Evolutionary conservation across 352 stramenopile genomes (phyloP).

Genomic region (Elongisporangium undulatum): DNA sequence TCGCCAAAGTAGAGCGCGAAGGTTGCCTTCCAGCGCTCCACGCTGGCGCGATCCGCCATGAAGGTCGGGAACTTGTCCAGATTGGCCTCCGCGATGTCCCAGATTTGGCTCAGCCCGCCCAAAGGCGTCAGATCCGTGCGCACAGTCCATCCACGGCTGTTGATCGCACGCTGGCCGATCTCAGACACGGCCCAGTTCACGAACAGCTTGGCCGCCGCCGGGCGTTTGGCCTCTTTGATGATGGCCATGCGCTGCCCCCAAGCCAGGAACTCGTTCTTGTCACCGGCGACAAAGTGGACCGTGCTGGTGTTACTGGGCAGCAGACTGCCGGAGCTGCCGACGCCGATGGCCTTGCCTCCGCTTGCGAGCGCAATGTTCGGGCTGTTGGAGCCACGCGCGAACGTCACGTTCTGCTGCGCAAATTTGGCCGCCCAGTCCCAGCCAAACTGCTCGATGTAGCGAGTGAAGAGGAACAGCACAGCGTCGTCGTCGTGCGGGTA

Average conservation of each 20-base stretch:
- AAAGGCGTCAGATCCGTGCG: conserved; percentile 4
- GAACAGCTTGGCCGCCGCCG: conserved; percentile 13
- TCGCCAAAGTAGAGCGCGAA: conserved; percentile 57
- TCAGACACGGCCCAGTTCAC: conserved; percentile 19
- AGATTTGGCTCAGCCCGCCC: background rate
- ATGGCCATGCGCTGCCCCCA: conserved; percentile 23
- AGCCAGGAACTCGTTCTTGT: conserved; percentile 18
- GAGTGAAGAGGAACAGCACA: conserved; percentile 35
- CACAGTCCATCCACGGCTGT: conserved; percentile 1
- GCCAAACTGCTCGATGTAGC: conserved; percentile 42
- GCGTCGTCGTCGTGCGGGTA: conserved; percentile 52
- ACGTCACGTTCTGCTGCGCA: conserved; percentile 18
- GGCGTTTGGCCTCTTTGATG: conserved; percentile 28
- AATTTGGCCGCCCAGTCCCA: conserved; percentile 21
- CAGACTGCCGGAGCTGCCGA: conserved; percentile 5
- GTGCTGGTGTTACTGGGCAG: conserved; percentile 6
- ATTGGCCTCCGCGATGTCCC: conserved; percentile 4
- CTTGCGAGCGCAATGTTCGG: conserved; percentile 9
- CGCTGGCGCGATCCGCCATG: conserved; percentile 37
- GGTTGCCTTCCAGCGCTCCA: conserved; percentile 33
- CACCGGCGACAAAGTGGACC: conserved; percentile 15
- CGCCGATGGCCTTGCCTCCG: conserved; percentile 16
- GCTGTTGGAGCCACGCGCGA: conserved; percentile 15
- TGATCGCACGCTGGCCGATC: conserved; percentile 2
- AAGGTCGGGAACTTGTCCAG: conserved; percentile 16